Percentiles rank a stretch among this genome's conserved stretches.
phyloP scores from a whole-genome alignment of 2,329 filamentous ascomycete genomes.

The Cryoendolithus antarcticus region DNA sequence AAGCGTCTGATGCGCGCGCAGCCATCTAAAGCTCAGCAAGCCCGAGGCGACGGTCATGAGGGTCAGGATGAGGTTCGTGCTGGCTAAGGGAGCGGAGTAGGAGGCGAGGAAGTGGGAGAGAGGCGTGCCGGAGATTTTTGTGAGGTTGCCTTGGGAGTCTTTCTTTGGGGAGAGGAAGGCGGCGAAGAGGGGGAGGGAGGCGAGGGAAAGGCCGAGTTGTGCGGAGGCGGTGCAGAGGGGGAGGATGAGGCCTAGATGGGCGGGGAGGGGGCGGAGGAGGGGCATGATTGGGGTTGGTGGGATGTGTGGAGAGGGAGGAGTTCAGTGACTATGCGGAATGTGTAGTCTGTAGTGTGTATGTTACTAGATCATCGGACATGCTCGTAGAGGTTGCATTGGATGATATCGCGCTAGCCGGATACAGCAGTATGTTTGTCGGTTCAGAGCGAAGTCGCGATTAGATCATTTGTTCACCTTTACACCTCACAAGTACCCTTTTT shows the following conservation, averaged over 20 bases:
- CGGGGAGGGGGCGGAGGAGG: slow-evolving; percentile 12
- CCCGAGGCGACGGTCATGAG: slow-evolving; percentile 12
- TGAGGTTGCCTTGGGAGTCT: background rate
- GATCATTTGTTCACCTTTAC: too few species aligned
- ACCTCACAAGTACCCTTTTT: background rate
- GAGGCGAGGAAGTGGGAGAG: slow-evolving; percentile 16
- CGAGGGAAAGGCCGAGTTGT: slow-evolving; percentile 18
- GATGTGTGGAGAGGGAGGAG: background rate
- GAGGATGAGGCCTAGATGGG: slow-evolving; percentile 18
- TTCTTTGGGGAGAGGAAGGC: slow-evolving; percentile 10
- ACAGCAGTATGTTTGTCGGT: too few species aligned
- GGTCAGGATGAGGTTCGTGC: slow-evolving; percentile 10
- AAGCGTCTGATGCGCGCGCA: slow-evolving; percentile 14
- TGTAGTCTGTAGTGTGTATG: too few species aligned
- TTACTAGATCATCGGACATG: too few species aligned
- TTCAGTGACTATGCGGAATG: background rate
- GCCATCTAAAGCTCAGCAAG: slow-evolving; percentile 13
- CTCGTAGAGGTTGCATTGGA: too few species aligned
- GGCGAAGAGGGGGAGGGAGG: slow-evolving; percentile 18
- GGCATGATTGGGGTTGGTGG: slow-evolving; percentile 10
- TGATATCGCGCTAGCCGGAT: too few species aligned
- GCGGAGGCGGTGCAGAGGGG: slow-evolving; percentile 19
- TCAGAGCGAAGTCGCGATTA: too few species aligned
- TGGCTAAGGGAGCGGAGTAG: slow-evolving; percentile 12
- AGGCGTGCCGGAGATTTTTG: slow-evolving; percentile 5